A percentile compares a stretch with the other conserved stretches of the same genome.
phyloP scores from a whole-genome alignment of 306 rosid species.

The Senna tora region DNA sequence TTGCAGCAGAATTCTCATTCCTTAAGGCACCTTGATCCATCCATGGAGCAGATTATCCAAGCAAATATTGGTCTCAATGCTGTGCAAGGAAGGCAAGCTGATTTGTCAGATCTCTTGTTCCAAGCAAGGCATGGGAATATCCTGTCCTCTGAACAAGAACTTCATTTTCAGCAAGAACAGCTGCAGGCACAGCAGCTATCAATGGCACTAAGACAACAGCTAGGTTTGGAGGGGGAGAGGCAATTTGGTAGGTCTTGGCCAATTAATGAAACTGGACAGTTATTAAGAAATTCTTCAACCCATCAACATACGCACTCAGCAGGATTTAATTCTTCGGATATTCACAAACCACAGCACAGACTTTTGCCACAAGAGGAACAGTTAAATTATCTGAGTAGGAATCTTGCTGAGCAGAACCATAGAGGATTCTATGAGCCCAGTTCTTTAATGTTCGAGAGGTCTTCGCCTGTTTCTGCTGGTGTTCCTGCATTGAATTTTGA shows the following conservation, averaged over 20 bases:
- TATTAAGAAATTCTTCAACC: slow-evolving; percentile 57
- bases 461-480: slow-evolving; percentile 43
- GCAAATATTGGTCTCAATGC: slow-evolving; percentile 61
- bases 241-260: slow-evolving; percentile 55
- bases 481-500: slow-evolving; percentile 24
- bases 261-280: slow-evolving; percentile 54
- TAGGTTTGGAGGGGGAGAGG: slow-evolving; percentile 64
- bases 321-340: slow-evolving; percentile 60
- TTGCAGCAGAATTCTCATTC: slow-evolving; percentile 57
- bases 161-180: slow-evolving; percentile 62
- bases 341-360: slow-evolving; percentile 60
- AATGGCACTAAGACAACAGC: slow-evolving; percentile 61
- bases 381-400: slow-evolving; percentile 58
- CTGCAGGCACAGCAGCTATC: slow-evolving; percentile 64
- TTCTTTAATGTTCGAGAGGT: slow-evolving; percentile 61
- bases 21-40: slow-evolving; percentile 58
- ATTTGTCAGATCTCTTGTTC: slow-evolving; percentile 55
- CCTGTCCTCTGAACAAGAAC: slow-evolving; percentile 55
- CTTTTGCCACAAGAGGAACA: slow-evolving; percentile 61
- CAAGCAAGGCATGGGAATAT: slow-evolving; percentile 61
- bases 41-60: slow-evolving; percentile 63
- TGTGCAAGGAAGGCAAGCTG: slow-evolving; percentile 59
- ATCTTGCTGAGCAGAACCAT: slow-evolving; percentile 54
- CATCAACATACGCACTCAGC: slow-evolving; percentile 55
- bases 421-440: slow-evolving; percentile 58